A percentile compares a stretch with the other conserved stretches of the same genome.
These are phyloP conservation scores for Leishmania tropica DNA, from an alignment of 208 protist species.

Conservation along the genomic window DNA sequence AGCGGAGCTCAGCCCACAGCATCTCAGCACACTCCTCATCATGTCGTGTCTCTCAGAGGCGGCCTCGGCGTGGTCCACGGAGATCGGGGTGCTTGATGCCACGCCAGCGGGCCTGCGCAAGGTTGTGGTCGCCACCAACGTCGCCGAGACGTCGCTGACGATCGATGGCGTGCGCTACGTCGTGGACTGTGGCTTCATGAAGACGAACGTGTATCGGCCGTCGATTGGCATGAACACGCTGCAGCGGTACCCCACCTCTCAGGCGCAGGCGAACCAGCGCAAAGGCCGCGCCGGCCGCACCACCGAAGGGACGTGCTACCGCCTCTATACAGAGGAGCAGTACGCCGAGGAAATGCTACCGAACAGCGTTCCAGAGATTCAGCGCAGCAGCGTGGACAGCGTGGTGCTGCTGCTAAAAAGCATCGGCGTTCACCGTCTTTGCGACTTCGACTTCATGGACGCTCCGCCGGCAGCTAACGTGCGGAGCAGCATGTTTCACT, in stretches of 20 bases:
- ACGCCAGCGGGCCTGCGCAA: constrained; percentile 95
- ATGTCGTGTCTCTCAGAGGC: constrained; percentile 94
- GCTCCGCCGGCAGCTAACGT: constrained; percentile 96
- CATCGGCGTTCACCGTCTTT: constrained; percentile 94
- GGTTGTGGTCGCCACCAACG: constrained; percentile 99
- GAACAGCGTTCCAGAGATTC: constrained; percentile 97
- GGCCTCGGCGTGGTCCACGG: constrained; percentile 67
- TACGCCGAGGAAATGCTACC: constrained; percentile 97
- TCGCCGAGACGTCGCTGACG: constrained; percentile 99
- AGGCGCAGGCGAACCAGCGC: constrained; percentile 98
- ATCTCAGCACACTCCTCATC: constrained; percentile 89
- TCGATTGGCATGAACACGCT: constrained; percentile 97
- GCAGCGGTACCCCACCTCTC: constrained; percentile 95
- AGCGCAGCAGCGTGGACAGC: constrained; percentile 97
- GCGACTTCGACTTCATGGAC: constrained; percentile 99
- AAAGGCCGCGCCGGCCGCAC: constrained; percentile 98
- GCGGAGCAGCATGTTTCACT: constrained; percentile 94
- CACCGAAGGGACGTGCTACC: constrained; percentile 93
- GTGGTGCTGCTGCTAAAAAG: constrained; percentile 96
- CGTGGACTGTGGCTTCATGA: constrained; percentile 98
- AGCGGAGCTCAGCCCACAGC: constrained; percentile 91
- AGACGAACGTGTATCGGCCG: constrained; percentile 99
- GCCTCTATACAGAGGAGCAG: constrained; percentile 97
- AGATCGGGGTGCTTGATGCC: constrained; percentile 95
- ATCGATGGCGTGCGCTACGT: constrained; percentile 98